phyloP scores from a whole-genome alignment of 148 eudicot genomes.

The Linanthus parryae region DNA sequence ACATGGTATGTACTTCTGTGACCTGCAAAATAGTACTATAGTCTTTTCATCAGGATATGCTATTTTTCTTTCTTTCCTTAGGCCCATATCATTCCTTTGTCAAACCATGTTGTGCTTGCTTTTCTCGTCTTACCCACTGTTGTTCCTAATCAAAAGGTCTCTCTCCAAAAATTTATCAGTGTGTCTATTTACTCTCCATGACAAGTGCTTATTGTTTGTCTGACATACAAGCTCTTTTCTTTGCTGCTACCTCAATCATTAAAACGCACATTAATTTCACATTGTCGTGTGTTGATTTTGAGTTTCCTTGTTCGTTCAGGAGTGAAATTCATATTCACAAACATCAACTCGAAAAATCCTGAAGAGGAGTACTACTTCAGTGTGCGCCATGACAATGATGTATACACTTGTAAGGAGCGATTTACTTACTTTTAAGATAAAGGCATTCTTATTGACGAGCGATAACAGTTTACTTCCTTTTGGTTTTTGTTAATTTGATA shows the following conservation, averaged over 20 bases:
- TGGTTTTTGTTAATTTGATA: not conserved
- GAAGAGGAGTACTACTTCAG: constrained; percentile 62
- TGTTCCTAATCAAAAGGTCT: too few relatives aligned
- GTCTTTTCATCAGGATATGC: not conserved
- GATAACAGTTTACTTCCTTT: not conserved
- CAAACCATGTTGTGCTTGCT: too few relatives aligned
- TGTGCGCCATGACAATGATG: constrained; percentile 63
- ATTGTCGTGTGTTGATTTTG: too few relatives aligned
- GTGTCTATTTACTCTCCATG: too few relatives aligned
- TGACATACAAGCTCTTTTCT: too few relatives aligned
- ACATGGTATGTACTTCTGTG: constrained; percentile 45
- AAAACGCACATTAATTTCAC: too few relatives aligned
- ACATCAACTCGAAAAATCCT: constrained; percentile 50
- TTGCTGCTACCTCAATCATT: too few relatives aligned
- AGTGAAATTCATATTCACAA: constrained; percentile 70
- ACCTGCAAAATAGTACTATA: not conserved
- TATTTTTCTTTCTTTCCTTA: not conserved
- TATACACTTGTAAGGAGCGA: constrained; percentile 59
- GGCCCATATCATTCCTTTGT: not conserved
- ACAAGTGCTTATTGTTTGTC: too few relatives aligned
- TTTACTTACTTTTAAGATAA: not conserved
- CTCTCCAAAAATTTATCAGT: too few relatives aligned
- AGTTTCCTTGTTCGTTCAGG: constrained; percentile 34
- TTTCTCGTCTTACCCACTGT: too few relatives aligned
- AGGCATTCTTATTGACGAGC: not conserved